Percentiles rank a stretch among this genome's conserved stretches.
Evolutionary conservation across 2,329 filamentous ascomycete species (phyloP).

Genomic region (Aspergillus uvarum): DNA sequence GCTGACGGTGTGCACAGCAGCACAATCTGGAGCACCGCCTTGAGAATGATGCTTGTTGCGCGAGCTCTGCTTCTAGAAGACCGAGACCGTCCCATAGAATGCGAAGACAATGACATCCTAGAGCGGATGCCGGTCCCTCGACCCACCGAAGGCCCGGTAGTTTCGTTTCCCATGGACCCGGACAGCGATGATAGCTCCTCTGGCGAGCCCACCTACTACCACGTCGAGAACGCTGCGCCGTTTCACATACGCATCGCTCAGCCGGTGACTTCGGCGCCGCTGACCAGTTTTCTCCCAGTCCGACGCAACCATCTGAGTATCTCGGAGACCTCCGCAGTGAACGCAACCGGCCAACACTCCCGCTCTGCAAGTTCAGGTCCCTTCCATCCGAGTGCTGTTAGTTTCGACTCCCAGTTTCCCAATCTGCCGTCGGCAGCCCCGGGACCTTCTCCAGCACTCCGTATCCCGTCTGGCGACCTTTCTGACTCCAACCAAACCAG

Average conservation of each 20-base stretch:
- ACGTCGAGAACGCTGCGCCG: not conserved
- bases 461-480: not conserved
- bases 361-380: conserved; percentile 6
- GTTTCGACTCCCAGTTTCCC: conserved; percentile 26
- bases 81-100: conserved; percentile 16
- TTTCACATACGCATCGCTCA: not conserved
- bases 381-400: conserved; percentile 15
- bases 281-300: not conserved
- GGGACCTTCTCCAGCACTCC: not conserved
- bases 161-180: not conserved
- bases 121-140: not conserved
- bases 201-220: not conserved
- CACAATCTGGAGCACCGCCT: conserved; percentile 30
- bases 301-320: not conserved
- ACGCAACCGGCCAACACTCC: not conserved
- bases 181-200: not conserved
- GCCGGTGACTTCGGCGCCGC: not conserved
- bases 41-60: conserved; percentile 30
- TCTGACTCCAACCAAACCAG: not conserved
- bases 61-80: conserved; percentile 35
- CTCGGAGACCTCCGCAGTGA: not conserved
- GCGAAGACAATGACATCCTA: not conserved
- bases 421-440: conserved; percentile 1
- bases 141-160: not conserved
- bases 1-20: conserved; percentile 24